Base-by-base conservation (phyloP, 768 basidiomycete species). In the Leccinum rimulosum region DNA sequence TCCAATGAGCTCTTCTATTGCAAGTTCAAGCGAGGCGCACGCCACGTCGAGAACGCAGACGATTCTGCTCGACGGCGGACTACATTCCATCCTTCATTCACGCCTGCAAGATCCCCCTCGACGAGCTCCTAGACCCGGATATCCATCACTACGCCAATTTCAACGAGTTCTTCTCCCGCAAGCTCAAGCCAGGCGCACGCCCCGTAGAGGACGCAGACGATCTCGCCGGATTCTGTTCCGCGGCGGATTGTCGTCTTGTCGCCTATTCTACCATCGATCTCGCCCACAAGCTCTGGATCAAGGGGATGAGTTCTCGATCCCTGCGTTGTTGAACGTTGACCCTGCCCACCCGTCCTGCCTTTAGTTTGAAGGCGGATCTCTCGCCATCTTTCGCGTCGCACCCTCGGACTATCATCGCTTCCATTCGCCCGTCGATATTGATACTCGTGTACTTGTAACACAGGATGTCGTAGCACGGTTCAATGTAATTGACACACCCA, bases 321-420 rank as follows among this genome's bases (percentile, higher is more conserved):
- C 85, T 0, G 65, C 77, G 1, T 79, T 93, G 1, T 75, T 94
- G 7, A 69, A 76, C 45, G 75, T 82, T 2, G 72, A 76, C n/a
- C 71, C 77, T 0, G 68, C 73, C 50, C 74, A 84, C 2, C 78
- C 81, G 1, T 61, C 73, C 28, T 76, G 80, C 3, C 60, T 69
- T 25, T 58, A 64, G n/a, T 82, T 85, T 54, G 65, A 74, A 8
- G 75, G 77, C 25, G 74, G 78, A 0, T 77, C 82, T 25, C 67
- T 92, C 2, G 88, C 88, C 0, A 83, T 88, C 58, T 87, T 89
- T 71, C 79, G 91, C 54, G 82, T 93, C 17, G 90, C 92, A 0
- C 92, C 90, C 0, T 80, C 85, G 9, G 91, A 93, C 68, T 92
- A 92, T 65, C 91, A 93, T 68, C 84, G 90, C 14, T 91, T 88